Evolutionary conservation across 1,284 basidiomycete species (phyloP), one percentile per base, ranked within the genome.

Genomic region (Tilletia caries): DNA sequence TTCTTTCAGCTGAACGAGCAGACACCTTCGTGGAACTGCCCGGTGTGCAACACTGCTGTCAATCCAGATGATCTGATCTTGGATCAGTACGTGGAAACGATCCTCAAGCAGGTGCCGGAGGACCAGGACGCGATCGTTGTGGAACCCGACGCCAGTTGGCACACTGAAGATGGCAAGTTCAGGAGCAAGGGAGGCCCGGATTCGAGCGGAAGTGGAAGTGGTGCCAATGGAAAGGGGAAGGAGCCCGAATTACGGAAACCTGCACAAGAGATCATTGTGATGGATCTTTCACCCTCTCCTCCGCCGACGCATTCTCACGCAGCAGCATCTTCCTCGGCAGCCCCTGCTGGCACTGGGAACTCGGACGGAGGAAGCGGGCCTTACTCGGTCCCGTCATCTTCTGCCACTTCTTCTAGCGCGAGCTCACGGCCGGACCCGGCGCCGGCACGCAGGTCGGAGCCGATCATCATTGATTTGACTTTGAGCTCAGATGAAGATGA

Each of bases 1-100:
- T 98, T 95, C 92, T 93, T 91, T 78, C 91, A 91, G 27, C 89
- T 96, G 82, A 98, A 97, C 88, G 92, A 95, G 79, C 91, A 93
- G 84, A 95, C 95, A 4, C 96, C 96, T 0, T 94, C 93, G 37
- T 99, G 93, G 91, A 84, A 91, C 48, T 98, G 96, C 83, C 95
- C 96, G n/a, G 90, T 94, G 46, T 98, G 96, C 84, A 92, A 92
- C 83, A 90, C 89, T 79, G 86, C 86, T 37, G 84, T 98, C 68
- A 88, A 90, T 73, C 86, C 89, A 13, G 90, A 91, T 46, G 92
- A 97, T 70, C 85, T 99, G 37, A 90, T 95, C 65, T 88, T 96
- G 71, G 95, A 98, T 82, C 93, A 92, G 91, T 95, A 84, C 73
- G 90, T 84, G 1, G 70, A 91, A 74, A 88, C 89, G 69, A 95